Evolutionary conservation across 306 rosid species (phyloP).

Genomic region (Quercus variabilis): DNA sequence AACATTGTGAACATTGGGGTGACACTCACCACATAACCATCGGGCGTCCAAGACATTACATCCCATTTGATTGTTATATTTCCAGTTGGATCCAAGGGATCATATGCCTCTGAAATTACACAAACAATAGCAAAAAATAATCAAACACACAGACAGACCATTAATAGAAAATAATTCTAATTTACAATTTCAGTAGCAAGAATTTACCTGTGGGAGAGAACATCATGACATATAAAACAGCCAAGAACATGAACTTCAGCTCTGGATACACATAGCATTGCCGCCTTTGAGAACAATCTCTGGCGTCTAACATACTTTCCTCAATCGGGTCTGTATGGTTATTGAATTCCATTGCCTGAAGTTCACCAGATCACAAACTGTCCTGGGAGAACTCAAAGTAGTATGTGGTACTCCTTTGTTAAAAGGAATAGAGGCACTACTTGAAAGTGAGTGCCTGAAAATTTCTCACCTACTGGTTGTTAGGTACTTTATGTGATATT

Average conservation of each 20-base stretch:
- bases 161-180: not conserved
- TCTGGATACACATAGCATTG: conserved; percentile 3
- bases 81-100: conserved; percentile 67
- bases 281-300: not conserved
- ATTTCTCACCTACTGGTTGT: conserved; percentile 32
- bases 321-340: not conserved
- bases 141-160: not conserved
- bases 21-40: conserved; percentile 56
- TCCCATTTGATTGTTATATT: conserved; percentile 73
- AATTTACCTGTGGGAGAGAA: conserved; percentile 44
- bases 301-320: not conserved
- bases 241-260: conserved; percentile 30
- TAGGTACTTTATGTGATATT: conserved; percentile 21
- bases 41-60: conserved; percentile 63
- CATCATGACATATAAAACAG: conserved; percentile 32
- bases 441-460: not conserved
- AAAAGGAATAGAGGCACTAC: conserved; percentile 1
- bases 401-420: conserved; percentile 6
- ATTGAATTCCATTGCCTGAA: conserved; percentile 28
- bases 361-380: conserved; percentile 21
- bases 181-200: not conserved
- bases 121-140: not conserved
- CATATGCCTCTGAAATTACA: conserved; percentile 47
- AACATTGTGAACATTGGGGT: not conserved
- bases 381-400: not conserved